phyloP scores from a whole-genome alignment of 306 rosid genomes.

The Arachis hypogaea region DNA sequence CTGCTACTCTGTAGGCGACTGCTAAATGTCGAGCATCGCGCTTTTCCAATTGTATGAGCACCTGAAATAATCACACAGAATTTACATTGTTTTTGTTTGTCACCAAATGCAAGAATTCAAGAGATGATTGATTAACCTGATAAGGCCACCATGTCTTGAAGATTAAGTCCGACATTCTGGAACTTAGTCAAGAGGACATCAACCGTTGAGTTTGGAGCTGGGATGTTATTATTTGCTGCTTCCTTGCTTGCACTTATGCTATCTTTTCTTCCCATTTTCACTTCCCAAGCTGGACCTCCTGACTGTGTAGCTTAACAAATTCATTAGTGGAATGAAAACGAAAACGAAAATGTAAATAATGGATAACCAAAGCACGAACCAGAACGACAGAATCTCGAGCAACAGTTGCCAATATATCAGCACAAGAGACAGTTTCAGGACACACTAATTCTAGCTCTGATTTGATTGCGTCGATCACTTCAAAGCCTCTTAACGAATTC shows the following conservation, averaged over 20 bases:
- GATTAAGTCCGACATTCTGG: constrained; percentile 65
- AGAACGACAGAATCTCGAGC: constrained; percentile 83
- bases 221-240: constrained; percentile 73
- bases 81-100: no score
- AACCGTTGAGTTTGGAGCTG: constrained; percentile 80
- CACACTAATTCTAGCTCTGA: constrained; percentile 68
- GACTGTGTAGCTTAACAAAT: constrained; percentile 45
- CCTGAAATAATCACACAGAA: constrained; percentile 40
- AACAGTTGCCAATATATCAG: constrained; percentile 76
- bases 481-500: constrained; percentile 85
- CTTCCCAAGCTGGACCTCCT: constrained; percentile 87
- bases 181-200: constrained; percentile 62
- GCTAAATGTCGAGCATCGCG: constrained; percentile 72
- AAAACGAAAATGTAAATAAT: no score
- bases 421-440: constrained; percentile 83
- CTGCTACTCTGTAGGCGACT: constrained; percentile 53
- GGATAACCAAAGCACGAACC: constrained; percentile 44
- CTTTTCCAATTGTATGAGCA: constrained; percentile 84
- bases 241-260: constrained; percentile 63
- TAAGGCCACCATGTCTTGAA: constrained; percentile 78
- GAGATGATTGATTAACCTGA: constrained; percentile 53
- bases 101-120: no score
- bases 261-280: constrained; percentile 81
- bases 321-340: no score
- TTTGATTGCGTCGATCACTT: constrained; percentile 76